phyloP scores from a whole-genome alignment of 1,139 yeast genomes.

The Arxiozyma slooffiae region DNA sequence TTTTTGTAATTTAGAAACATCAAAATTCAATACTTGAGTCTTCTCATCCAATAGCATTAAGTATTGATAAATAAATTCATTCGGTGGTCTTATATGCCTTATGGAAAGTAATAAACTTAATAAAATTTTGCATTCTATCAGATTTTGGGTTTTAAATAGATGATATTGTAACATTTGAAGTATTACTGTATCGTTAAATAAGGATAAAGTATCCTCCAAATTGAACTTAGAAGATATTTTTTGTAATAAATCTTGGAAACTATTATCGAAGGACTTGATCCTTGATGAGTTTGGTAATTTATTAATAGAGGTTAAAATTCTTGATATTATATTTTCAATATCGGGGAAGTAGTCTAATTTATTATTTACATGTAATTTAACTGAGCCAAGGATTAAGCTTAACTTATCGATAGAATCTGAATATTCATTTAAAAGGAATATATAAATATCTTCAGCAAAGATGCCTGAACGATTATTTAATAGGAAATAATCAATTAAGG shows the following conservation, averaged over 20 bases:
- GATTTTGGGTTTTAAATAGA: slow-evolving; percentile 8
- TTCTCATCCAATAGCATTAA: slow-evolving; percentile 7
- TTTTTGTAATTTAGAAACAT: neutral
- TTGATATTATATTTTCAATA: slow-evolving; percentile 6
- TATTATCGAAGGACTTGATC: neutral
- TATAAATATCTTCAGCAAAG: slow-evolving; percentile 7
- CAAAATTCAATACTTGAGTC: neutral
- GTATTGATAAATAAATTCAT: slow-evolving; percentile 9
- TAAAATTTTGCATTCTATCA: slow-evolving; percentile 10
- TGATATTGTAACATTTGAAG: slow-evolving; percentile 2
- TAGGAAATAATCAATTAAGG: slow-evolving; percentile 8
- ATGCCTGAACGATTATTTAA: slow-evolving; percentile 4
- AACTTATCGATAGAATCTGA: neutral
- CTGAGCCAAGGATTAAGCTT: neutral
- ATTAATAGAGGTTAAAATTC: neutral
- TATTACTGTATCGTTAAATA: neutral
- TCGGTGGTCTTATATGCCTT: slow-evolving; percentile 9
- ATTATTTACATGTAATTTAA: slow-evolving; percentile 6
- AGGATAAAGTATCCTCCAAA: neutral
- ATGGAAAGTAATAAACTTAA: slow-evolving; percentile 2
- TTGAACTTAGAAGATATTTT: neutral
- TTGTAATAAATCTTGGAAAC: neutral
- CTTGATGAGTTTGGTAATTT: neutral
- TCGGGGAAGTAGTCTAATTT: slow-evolving; percentile 6
- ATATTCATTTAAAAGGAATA: slow-evolving; percentile 6